Evolutionary conservation across 2,329 filamentous ascomycete genomes (phyloP).

Genomic region (Plenodomus lindquistii): DNA sequence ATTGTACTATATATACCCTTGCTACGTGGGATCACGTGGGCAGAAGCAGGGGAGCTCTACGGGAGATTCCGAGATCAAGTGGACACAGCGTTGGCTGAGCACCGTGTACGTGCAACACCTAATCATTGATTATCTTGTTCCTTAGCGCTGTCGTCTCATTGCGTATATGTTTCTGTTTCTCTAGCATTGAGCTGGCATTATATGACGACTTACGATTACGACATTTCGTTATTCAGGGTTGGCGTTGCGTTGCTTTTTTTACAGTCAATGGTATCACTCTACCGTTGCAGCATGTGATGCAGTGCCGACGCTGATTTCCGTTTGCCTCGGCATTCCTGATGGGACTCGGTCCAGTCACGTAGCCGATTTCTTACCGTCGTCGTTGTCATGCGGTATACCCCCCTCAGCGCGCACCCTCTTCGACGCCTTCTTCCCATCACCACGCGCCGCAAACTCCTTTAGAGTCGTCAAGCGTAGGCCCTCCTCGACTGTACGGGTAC

Average conservation of each 20-base stretch:
- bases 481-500: too few relatives aligned
- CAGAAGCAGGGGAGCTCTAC: too few relatives aligned
- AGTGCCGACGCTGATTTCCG: conserved; percentile 9
- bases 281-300: conserved; percentile 12
- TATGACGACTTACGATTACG: conserved; percentile 12
- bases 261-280: background rate
- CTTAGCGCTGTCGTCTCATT: background rate
- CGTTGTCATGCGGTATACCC: conserved; percentile 26
- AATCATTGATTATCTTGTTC: background rate
- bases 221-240: conserved; percentile 1
- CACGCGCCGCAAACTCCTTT: too few relatives aligned
- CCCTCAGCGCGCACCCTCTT: too few relatives aligned
- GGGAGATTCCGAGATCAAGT: too few relatives aligned
- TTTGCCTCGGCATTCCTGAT: conserved; percentile 16
- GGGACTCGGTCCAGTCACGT: background rate
- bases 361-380: conserved; percentile 5
- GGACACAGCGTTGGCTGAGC: too few relatives aligned
- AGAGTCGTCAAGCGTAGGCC: too few relatives aligned
- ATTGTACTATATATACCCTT: too few relatives aligned
- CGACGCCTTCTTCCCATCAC: too few relatives aligned
- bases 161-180: background rate
- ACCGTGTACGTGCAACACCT: too few relatives aligned
- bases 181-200: background rate
- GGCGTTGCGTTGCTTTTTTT: background rate
- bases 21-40: too few relatives aligned